Conservation (phyloP, 768 basidiomycete genomes). For the Xerocomellus intermedius region DNA sequence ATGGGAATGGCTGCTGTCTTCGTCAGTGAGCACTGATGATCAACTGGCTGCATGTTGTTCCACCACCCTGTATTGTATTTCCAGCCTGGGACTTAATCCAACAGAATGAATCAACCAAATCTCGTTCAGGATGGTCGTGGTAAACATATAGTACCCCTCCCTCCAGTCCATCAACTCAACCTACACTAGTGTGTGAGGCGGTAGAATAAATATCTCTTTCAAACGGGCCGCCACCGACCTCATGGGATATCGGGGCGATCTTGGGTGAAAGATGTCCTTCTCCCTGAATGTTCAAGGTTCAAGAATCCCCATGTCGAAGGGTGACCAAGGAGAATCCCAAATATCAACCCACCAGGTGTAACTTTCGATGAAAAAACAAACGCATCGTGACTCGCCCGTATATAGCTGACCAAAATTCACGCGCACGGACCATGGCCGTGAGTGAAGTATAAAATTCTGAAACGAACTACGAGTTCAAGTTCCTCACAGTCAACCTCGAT, state of each 20-base stretch:
- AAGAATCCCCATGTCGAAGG: slow-evolving; percentile 43
- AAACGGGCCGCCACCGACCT: slow-evolving; percentile 66
- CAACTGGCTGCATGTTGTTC: neutral
- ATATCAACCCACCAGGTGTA: slow-evolving; percentile 71
- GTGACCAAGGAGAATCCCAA: slow-evolving; percentile 50
- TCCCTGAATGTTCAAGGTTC: slow-evolving; percentile 56
- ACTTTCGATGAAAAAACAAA: slow-evolving; percentile 53
- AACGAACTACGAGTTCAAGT: slow-evolving; percentile 13
- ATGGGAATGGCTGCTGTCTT: slow-evolving; percentile 92
- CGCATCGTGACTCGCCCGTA: neutral
- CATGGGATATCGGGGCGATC: slow-evolving; percentile 51
- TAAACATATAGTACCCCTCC: neutral
- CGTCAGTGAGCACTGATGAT: slow-evolving; percentile 70
- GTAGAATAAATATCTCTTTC: slow-evolving; percentile 41
- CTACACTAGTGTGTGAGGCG: neutral
- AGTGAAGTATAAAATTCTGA: slow-evolving; percentile 26
- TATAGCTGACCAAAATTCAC: slow-evolving; percentile 20
- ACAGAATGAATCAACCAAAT: neutral
- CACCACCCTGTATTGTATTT: neutral
- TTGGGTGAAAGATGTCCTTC: slow-evolving; percentile 61
- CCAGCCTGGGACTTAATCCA: neutral
- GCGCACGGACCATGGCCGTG: slow-evolving; percentile 53
- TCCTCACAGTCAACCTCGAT: slow-evolving; percentile 44
- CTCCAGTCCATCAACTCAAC: neutral
- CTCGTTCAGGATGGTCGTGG: neutral